Conservation (phyloP, 2,329 filamentous ascomycete genomes). For the Dryadomyces sulphureus region DNA sequence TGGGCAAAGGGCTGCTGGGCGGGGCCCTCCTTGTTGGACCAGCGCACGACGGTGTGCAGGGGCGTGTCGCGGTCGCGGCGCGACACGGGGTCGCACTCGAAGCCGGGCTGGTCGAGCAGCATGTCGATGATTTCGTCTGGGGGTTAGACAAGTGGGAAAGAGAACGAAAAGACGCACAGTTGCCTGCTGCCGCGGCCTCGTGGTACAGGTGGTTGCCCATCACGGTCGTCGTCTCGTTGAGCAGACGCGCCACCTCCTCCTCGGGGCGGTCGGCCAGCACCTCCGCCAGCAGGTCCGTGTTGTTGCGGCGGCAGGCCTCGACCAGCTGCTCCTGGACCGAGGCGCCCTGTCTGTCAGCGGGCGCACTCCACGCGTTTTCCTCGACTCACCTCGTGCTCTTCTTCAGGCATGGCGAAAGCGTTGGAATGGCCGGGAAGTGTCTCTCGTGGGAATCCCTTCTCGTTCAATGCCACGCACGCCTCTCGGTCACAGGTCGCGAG, state of each 20-base stretch:
- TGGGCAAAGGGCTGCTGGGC: conserved; percentile 50
- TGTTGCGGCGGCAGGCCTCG: conserved; percentile 88
- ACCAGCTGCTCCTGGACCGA: conserved; percentile 73
- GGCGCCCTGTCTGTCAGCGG: conserved; percentile 48
- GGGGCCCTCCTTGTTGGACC: conserved; percentile 52
- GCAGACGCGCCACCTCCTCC: conserved; percentile 54
- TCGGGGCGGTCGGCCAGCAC: conserved; percentile 49
- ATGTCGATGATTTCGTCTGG: conserved; percentile 66
- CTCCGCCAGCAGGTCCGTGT: conserved; percentile 68
- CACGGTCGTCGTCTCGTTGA: conserved; percentile 75
- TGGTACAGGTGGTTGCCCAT: conserved; percentile 84
- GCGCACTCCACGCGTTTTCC: neutral
- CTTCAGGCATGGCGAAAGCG: neutral
- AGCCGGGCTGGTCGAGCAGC: conserved; percentile 68
- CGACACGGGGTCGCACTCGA: conserved; percentile 71
- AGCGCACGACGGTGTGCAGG: conserved; percentile 64
- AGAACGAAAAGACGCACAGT: conserved; percentile 46
- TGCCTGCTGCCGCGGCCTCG: conserved; percentile 71
- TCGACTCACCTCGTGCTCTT: neutral
- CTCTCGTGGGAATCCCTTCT: no score
- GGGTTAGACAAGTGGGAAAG: neutral
- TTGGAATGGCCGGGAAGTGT: neutral
- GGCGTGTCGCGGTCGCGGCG: conserved; percentile 61
- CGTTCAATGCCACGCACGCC: no score
- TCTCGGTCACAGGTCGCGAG: no score